phyloP scores from a whole-genome alignment of 805 yeast genomes.

The Lipomyces oligophaga region DNA sequence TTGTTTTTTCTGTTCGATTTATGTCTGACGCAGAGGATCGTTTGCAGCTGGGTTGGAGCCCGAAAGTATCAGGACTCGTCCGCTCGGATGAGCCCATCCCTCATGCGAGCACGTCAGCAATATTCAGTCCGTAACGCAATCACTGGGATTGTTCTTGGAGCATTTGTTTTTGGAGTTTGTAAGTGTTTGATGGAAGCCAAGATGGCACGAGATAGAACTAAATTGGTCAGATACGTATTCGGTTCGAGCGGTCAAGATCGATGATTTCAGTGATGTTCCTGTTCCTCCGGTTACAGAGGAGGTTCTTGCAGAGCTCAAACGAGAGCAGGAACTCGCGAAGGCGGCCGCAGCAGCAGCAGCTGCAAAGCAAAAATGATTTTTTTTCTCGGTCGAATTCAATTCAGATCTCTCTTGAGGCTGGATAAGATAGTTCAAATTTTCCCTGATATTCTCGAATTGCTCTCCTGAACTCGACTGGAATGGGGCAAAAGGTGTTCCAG shows the following conservation, averaged over 20 bases:
- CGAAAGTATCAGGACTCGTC: constrained; percentile 24
- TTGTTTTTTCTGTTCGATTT: not conserved
- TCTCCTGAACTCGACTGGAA: too few species aligned
- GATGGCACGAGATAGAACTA: not conserved
- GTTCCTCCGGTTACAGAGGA: constrained; percentile 86
- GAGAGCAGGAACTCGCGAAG: too few species aligned
- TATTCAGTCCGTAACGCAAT: constrained; percentile 11
- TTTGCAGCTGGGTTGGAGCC: constrained; percentile 14
- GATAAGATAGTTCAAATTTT: too few species aligned
- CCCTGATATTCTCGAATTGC: too few species aligned
- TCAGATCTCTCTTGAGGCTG: too few species aligned
- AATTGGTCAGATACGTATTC: constrained; percentile 34
- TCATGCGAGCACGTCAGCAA: constrained; percentile 23
- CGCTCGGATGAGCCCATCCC: constrained; percentile 25
- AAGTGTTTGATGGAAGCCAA: not conserved
- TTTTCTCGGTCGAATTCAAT: too few species aligned
- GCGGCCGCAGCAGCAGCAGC: too few species aligned
- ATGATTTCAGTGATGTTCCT: constrained; percentile 88
- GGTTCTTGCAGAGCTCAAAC: too few species aligned
- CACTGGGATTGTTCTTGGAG: constrained; percentile 18
- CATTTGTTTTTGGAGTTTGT: constrained; percentile 9
- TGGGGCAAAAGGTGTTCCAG: too few species aligned
- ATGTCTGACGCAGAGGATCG: not conserved
- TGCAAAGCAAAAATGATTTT: too few species aligned
- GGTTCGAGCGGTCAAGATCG: constrained; percentile 59